Base-by-base conservation (phyloP, 2,329 filamentous ascomycete species). In the Fusarium brevicatenulatum region DNA sequence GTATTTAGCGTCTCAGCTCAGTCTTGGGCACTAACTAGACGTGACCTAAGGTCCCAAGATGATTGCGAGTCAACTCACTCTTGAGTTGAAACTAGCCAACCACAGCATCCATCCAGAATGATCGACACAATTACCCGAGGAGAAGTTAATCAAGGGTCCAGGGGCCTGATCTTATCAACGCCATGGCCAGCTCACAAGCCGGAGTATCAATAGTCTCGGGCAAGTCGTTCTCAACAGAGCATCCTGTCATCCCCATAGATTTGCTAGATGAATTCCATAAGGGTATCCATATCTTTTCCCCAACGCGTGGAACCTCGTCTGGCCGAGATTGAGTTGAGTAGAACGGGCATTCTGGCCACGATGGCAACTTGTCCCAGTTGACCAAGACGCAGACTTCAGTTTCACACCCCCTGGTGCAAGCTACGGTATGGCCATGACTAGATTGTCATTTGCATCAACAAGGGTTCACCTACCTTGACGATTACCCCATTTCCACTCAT, bases 141-240 rank as follows among this genome's bases (percentile, higher is more conserved):
- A 47, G 52, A 69, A 39, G 36, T 47, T 68, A 68, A 71, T 65
- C 49, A 53, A 76, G 75, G 73, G 73, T 73, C 71, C 66, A 61
- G 68, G 61, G 62, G 66, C 54, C 66, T 73, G 62, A 71, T 44
- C 70, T 60, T 62, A 71, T 68, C 62, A 58, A 64, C 57, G 49
- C 69, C 58, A 71, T 69, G 62, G 63, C 58, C 58, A 60, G 52
- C 59, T 63, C 37, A 57, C 32, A 32, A 58, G 54, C 57, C 37
- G 54, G 62, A 44, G 60, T 53, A 46, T 68, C 58, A 50, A 61
- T 68, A 74, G 63, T 60, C 40, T 25, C 34, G 28, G 47, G 34
- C 42, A 47, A 62, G 63, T 61, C 58, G 55, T 62, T 46, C 49
- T 37, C 25, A 66, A 56, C 34, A 59, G 60, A 66, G 36, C 43